Evolutionary conservation across 305 asterid genomes (phyloP).

Genomic region (Caryopteris hybrid): DNA sequence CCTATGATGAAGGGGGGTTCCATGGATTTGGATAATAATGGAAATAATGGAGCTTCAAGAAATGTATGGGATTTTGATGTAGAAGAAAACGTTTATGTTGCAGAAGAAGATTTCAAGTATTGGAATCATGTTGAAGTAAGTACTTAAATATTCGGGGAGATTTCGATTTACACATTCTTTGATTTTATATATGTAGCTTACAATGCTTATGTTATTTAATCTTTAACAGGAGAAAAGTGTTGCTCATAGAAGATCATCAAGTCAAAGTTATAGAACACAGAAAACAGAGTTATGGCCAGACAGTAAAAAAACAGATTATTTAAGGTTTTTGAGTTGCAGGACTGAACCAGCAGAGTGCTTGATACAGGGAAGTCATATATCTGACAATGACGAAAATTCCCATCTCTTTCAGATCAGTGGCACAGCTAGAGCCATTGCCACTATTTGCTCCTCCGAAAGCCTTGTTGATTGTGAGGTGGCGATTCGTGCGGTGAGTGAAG

Average conservation of each 20-base stretch:
- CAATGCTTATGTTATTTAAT: not conserved
- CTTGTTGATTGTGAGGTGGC: conserved; percentile 63
- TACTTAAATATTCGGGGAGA: not conserved
- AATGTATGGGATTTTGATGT: conserved; percentile 33
- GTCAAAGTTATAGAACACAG: conserved; percentile 28
- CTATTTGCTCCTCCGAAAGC: conserved; percentile 58
- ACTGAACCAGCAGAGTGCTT: conserved; percentile 35
- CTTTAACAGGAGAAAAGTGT: conserved; percentile 40
- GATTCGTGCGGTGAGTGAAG: conserved; percentile 46
- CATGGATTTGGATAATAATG: conserved; percentile 26
- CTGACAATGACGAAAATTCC: conserved; percentile 23
- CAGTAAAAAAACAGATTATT: conserved; percentile 41
- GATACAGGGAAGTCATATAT: conserved; percentile 10
- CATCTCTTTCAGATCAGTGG: conserved; percentile 18
- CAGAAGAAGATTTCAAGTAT: conserved; percentile 30
- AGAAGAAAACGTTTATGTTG: conserved; percentile 18
- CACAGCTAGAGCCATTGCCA: conserved; percentile 35
- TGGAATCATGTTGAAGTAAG: conserved; percentile 44
- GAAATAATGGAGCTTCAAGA: conserved; percentile 23
- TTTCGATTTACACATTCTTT: not conserved
- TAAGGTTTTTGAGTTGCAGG: conserved; percentile 55
- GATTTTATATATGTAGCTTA: not conserved
- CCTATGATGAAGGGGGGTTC: conserved; percentile 35
- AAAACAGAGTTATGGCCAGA: conserved; percentile 37
- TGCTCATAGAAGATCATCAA: conserved; percentile 39